Percentiles rank a stretch among this genome's conserved stretches.
These are phyloP conservation scores for Nicotiana knightiana DNA, from an alignment of 257 asterid species.

Conservation along the genomic window DNA sequence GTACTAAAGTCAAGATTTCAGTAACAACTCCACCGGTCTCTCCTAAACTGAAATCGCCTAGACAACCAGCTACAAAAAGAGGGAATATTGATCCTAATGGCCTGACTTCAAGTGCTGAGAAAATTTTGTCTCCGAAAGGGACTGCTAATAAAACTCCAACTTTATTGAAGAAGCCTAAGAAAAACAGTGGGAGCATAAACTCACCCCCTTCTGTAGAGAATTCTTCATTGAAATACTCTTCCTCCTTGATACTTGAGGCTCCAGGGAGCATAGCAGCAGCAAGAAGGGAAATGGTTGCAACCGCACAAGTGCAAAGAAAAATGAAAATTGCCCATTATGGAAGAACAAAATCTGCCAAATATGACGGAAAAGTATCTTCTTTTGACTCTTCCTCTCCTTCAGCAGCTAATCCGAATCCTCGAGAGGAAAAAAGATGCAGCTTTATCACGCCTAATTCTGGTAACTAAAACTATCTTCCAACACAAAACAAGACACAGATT, in stretches of 20 bases:
- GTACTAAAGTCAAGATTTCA: not conserved
- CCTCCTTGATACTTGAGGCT: constrained; percentile 35
- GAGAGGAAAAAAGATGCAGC: constrained; percentile 55
- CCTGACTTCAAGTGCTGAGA: constrained; percentile 26
- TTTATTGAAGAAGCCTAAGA: constrained; percentile 37
- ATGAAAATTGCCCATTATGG: constrained; percentile 77
- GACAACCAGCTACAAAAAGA: constrained; percentile 35
- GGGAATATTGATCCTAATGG: constrained; percentile 24
- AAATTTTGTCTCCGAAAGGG: constrained; percentile 16
- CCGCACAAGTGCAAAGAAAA: constrained; percentile 60
- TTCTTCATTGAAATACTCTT: constrained; percentile 25
- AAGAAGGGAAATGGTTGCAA: constrained; percentile 64
- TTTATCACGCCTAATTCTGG: constrained; percentile 81
- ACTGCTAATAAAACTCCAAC: not conserved
- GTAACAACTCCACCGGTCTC: constrained; percentile 27
- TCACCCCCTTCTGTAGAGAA: constrained; percentile 3
- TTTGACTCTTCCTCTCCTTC: constrained; percentile 10
- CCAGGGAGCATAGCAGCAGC: constrained; percentile 85
- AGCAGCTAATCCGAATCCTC: not conserved
- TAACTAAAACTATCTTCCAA: not conserved
- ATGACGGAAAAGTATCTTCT: constrained; percentile 23
- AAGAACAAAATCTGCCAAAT: constrained; percentile 42
- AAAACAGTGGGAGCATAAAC: not conserved
- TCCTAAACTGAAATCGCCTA: constrained; percentile 39
- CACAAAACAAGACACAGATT: not conserved